phyloP scores from a whole-genome alignment of 202 grass and related monocot species.

The Musa balbisiana region DNA sequence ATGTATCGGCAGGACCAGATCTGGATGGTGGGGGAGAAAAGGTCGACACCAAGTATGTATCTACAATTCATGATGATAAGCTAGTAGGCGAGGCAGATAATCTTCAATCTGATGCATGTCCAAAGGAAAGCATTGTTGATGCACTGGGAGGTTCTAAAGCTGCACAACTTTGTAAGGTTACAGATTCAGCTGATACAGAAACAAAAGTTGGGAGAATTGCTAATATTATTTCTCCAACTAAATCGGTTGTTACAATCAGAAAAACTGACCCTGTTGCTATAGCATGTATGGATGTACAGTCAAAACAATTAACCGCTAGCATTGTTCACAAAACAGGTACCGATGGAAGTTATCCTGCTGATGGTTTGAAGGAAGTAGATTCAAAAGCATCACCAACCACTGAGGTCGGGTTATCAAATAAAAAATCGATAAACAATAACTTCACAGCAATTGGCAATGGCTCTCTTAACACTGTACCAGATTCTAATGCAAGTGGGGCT shows the following conservation, averaged over 20 bases:
- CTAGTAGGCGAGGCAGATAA: constrained; percentile 5
- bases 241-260: constrained; percentile 9
- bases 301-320: constrained; percentile 24
- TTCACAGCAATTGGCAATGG: constrained; percentile 14
- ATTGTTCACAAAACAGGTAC: constrained; percentile 8
- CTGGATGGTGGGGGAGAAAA: not conserved
- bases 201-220: constrained; percentile 9
- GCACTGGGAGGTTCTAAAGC: constrained; percentile 35
- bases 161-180: constrained; percentile 20
- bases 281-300: constrained; percentile 12
- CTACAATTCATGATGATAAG: constrained; percentile 18
- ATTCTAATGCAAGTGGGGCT: constrained; percentile 25
- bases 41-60: constrained; percentile 17
- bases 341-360: not conserved
- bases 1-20: constrained; percentile 12
- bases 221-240: constrained; percentile 18
- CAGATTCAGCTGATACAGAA: constrained; percentile 30
- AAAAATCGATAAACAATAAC: constrained; percentile 25
- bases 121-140: constrained; percentile 24
- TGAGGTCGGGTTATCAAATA: constrained; percentile 15
- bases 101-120: not conserved
- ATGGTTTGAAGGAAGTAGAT: constrained; percentile 28
- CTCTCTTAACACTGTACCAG: constrained; percentile 18
- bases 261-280: not conserved
- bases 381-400: constrained; percentile 9